Conservation (phyloP, 169 alveolate species). For the Eimeria maxima region DNA sequence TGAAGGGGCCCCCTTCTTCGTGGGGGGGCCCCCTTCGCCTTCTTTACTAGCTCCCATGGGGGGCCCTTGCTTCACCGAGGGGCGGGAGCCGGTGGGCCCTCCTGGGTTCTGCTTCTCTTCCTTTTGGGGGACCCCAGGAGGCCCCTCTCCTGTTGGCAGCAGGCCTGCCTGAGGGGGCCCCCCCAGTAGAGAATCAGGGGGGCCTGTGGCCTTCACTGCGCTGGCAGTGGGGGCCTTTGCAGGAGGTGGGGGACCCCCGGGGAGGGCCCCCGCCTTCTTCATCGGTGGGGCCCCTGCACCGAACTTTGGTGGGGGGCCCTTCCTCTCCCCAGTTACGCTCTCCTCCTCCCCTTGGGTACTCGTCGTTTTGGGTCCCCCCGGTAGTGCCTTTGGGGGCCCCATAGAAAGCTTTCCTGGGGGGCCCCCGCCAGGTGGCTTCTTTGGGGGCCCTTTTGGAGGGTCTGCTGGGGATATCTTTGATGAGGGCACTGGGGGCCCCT, state of each 20-base stretch:
- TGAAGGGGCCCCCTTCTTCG: neutral
- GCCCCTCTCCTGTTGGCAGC: no score
- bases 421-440: neutral
- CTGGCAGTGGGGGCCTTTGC: neutral
- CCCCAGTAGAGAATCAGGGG: no score
- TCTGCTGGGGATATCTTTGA: neutral
- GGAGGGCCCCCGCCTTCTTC: neutral
- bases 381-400: neutral
- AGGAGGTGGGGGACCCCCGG: conserved; percentile 13
- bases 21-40: neutral
- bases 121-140: no score
- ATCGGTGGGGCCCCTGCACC: neutral
- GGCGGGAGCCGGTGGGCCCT: neutral
- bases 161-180: no score
- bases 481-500: conserved; percentile 14
- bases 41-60: neutral
- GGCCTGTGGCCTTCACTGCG: no score
- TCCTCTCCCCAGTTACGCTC: neutral
- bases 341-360: neutral
- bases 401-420: neutral
- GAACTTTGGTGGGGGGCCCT: neutral
- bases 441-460: neutral
- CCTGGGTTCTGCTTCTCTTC: no score
- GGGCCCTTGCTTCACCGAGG: conserved; percentile 17
- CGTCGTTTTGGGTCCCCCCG: conserved; percentile 1